phyloP scores from a whole-genome alignment of 345 rosid species.

The Anastatica hierochuntica region DNA sequence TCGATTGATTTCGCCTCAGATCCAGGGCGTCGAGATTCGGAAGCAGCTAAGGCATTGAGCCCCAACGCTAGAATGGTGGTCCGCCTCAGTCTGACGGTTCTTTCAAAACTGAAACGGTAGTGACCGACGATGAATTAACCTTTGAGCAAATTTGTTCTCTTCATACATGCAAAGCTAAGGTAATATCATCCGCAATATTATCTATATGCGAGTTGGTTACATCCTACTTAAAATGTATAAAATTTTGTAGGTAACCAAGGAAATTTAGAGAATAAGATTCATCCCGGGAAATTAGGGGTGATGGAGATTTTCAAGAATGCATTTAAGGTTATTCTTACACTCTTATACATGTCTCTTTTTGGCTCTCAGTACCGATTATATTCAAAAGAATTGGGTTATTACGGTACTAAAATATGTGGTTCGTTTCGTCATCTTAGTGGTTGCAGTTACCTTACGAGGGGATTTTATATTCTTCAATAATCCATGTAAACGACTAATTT shows the following conservation, averaged over 20 bases:
- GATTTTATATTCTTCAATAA: too few relatives aligned
- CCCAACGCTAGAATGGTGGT: too few relatives aligned
- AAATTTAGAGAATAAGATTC: conserved; percentile 80
- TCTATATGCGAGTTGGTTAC: neutral
- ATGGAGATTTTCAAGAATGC: conserved; percentile 93
- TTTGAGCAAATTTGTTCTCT: conserved; percentile 60
- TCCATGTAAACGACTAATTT: too few relatives aligned
- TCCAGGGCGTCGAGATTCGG: too few relatives aligned
- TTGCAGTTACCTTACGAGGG: too few relatives aligned
- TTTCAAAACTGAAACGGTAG: conserved; percentile 50
- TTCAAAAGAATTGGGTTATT: too few relatives aligned
- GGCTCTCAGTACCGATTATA: neutral
- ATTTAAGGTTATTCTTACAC: conserved; percentile 46
- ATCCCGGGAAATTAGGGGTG: conserved; percentile 92
- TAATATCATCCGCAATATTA: conserved; percentile 5
- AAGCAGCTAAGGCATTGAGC: too few relatives aligned
- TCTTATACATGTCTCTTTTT: neutral
- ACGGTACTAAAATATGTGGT: too few relatives aligned
- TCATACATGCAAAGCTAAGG: conserved; percentile 89
- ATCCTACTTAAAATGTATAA: neutral
- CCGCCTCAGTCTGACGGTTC: conserved; percentile 47
- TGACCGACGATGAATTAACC: conserved; percentile 53
- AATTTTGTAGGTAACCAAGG: conserved; percentile 66
- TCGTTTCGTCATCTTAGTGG: too few relatives aligned
- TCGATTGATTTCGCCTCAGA: conserved; percentile 59